Conservation (phyloP, 257 asterid species). For the Nicotiana otophora region DNA sequence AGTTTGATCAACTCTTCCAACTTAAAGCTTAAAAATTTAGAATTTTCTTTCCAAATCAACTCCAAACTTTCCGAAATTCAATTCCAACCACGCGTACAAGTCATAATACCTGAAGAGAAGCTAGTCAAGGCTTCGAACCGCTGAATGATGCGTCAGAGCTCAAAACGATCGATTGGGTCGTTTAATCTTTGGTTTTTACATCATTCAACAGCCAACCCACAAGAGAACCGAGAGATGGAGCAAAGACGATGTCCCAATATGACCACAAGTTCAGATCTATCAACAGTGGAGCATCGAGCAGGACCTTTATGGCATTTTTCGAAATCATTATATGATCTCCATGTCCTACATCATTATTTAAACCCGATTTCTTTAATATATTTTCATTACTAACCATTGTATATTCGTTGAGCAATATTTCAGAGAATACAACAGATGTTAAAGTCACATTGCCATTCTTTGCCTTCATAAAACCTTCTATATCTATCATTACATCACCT, state of each 20-base stretch:
- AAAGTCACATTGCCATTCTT: conserved; percentile 31
- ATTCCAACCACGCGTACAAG: too few species aligned
- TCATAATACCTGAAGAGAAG: too few species aligned
- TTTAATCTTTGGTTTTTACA: conserved; percentile 45
- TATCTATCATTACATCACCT: conserved; percentile 27
- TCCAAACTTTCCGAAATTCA: too few species aligned
- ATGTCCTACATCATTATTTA: conserved; percentile 8
- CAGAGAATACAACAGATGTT: conserved; percentile 59
- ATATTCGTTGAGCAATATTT: conserved; percentile 35
- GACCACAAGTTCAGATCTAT: conserved; percentile 71
- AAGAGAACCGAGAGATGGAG: conserved; percentile 87
- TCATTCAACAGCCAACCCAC: conserved; percentile 81
- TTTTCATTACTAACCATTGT: background rate
- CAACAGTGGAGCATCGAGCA: conserved; percentile 84
- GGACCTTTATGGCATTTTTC: conserved; percentile 58
- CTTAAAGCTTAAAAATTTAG: too few species aligned
- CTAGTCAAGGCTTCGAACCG: too few species aligned
- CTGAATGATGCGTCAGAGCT: too few species aligned
- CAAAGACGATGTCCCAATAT: conserved; percentile 78
- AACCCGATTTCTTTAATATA: conserved; percentile 21
- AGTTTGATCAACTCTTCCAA: too few species aligned
- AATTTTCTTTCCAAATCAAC: too few species aligned
- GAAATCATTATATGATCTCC: conserved; percentile 43
- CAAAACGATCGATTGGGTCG: too few species aligned
- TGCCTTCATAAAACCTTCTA: conserved; percentile 27